phyloP scores from a whole-genome alignment of 164 flowering plant species.

The Berberis thunbergii region DNA sequence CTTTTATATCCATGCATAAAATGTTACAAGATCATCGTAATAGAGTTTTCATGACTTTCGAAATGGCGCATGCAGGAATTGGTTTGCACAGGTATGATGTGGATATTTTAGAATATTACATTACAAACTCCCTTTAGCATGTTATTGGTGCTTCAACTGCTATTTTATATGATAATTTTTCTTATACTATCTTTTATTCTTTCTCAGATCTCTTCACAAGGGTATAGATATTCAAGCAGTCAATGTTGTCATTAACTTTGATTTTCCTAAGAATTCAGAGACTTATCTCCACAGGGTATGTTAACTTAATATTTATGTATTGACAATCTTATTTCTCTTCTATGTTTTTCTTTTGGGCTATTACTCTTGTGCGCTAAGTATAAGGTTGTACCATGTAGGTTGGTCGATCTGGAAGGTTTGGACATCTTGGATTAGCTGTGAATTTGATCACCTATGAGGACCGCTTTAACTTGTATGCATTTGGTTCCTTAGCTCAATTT shows the following conservation, averaged over 20 bases:
- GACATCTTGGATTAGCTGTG: conserved; percentile 97
- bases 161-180: background rate
- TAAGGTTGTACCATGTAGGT: conserved; percentile 39
- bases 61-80: conserved; percentile 98
- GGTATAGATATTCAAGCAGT: conserved; percentile 99
- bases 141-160: background rate
- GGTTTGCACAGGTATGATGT: conserved; percentile 78
- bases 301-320: background rate
- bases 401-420: conserved; percentile 99
- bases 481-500: background rate
- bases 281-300: conserved; percentile 95
- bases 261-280: conserved; percentile 93
- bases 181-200: background rate
- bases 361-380: background rate
- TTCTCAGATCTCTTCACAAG: conserved; percentile 79
- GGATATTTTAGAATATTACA: too few relatives aligned
- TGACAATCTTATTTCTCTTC: background rate
- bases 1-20: conserved; percentile 95
- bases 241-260: conserved; percentile 96
- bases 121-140: too few relatives aligned
- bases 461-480: conserved; percentile 85
- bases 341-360: too few relatives aligned
- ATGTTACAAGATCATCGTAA: conserved; percentile 98
- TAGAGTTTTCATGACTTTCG: conserved; percentile 98
- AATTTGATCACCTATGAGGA: conserved; percentile 96